Evolutionary conservation across 1,284 basidiomycete species (phyloP), one percentile per base, ranked within the genome.

Genomic region (Tilletia walkeri): DNA sequence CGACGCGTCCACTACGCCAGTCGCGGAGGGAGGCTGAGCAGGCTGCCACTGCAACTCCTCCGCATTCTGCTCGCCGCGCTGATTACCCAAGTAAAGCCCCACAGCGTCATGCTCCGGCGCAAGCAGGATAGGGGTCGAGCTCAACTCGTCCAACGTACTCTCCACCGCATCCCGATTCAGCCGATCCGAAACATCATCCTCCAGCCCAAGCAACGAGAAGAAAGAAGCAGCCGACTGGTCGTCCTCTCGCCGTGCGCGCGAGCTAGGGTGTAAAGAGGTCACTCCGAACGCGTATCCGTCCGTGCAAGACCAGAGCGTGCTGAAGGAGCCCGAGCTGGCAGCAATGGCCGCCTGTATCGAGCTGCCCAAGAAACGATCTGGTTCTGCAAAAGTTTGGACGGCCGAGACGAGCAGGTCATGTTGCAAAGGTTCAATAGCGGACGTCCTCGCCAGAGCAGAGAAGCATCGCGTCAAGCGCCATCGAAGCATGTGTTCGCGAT

Each of bases 211-310:
- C 41, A 66, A 14, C 12, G 59, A 41, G 20, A 72, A 48, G 53
- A 69, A 65, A 12, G 53, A 67, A 14, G 66, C 56, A 34, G 59
- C 68, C 18, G 39, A 76, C 1, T 65, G 10, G 54, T 70, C 67
- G 56, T 72, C 65, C 76, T 75, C 5, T 83, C 81, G 1, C 85
- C 86, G 4, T 74, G 73, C 59, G 36, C 59, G 59, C 30, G 59
- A 66, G 65, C 45, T 48, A 5, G 41, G 45, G 38, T 86, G 77
- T 34, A 91, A 85, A 67, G 89, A 92, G 1, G 93, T 94, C 10
- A 98, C 89, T 2, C 95, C 96, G 84, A 93, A 95, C 0, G 91
- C 94, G 83, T 94, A 95, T 0, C 93, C 93, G 82, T 98, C 95
- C 0, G 88, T 86, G 69, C 89, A 88, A 71, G 91, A 89, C 95